Conservation (phyloP, 2,329 filamentous ascomycete genomes). For the Penicillium fuscoglaucum region DNA sequence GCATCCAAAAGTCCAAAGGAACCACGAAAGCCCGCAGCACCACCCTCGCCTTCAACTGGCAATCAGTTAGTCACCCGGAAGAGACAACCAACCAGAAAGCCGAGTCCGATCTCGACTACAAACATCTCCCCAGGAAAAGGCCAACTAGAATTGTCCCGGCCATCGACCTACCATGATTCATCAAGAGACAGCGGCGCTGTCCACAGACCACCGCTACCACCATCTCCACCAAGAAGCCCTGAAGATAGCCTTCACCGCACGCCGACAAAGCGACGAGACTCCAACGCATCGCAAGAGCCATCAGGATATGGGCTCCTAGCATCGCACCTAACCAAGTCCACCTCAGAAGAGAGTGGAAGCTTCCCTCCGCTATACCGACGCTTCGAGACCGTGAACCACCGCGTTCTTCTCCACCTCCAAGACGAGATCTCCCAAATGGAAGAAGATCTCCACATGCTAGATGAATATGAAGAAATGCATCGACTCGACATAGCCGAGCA, state of each 20-base stretch:
- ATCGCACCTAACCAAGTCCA: slow-evolving; percentile 33
- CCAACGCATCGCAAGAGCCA: slow-evolving; percentile 24
- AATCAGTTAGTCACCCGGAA: slow-evolving; percentile 31
- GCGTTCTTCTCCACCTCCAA: slow-evolving; percentile 77
- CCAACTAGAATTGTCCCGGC: slow-evolving; percentile 34
- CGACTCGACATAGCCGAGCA: slow-evolving; percentile 34
- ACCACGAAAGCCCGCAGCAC: slow-evolving; percentile 28
- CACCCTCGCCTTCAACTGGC: slow-evolving; percentile 28
- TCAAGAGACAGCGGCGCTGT: slow-evolving; percentile 20
- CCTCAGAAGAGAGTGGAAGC: slow-evolving; percentile 27
- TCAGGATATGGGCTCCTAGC: slow-evolving; percentile 41
- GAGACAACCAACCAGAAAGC: slow-evolving; percentile 19
- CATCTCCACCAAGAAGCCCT: slow-evolving; percentile 38
- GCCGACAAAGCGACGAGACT: slow-evolving; percentile 24
- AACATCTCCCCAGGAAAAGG: slow-evolving; percentile 27
- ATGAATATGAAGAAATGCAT: slow-evolving; percentile 55
- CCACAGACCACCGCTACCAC: slow-evolving; percentile 29
- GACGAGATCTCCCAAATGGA: slow-evolving; percentile 82
- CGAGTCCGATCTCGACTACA: slow-evolving; percentile 16
- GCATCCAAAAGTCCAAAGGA: slow-evolving; percentile 20
- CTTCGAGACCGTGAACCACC: slow-evolving; percentile 79
- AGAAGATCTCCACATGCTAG: slow-evolving; percentile 70
- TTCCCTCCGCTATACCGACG: slow-evolving; percentile 71
- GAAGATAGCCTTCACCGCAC: slow-evolving; percentile 29
- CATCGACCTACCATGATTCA: slow-evolving; percentile 35